Percentiles rank a stretch among this genome's conserved stretches.
phyloP scores from a whole-genome alignment of 257 asterid species.

The Solanum dulcamara region DNA sequence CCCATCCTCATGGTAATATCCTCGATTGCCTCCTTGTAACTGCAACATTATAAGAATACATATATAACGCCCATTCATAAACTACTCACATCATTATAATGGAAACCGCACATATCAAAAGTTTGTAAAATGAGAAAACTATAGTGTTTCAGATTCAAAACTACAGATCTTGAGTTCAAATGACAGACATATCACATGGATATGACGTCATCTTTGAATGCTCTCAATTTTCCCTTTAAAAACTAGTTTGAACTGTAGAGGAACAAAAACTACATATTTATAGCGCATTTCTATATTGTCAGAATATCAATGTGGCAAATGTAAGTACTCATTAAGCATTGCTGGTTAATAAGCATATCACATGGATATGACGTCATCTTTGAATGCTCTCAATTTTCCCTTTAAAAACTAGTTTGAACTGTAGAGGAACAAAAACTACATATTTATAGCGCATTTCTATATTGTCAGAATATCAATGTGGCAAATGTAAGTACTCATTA shows the following conservation, averaged over 20 bases:
- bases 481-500: not conserved
- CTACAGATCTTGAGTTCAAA: not conserved
- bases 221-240: not conserved
- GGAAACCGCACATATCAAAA: not conserved
- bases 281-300: not conserved
- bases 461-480: not conserved
- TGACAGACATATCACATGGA: not conserved
- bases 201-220: not conserved
- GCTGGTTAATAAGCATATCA: too few relatives aligned
- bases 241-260: not conserved
- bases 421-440: not conserved
- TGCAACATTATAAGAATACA: constrained; percentile 22
- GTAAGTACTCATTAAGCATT: too few relatives aligned
- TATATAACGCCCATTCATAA: not conserved
- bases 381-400: not conserved
- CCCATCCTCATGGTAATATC: constrained; percentile 98
- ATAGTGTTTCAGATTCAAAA: not conserved
- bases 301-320: not conserved
- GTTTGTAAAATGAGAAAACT: not conserved
- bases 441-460: not conserved
- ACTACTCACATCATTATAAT: not conserved
- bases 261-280: not conserved
- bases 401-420: not conserved
- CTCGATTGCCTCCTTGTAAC: constrained; percentile 90
- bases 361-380: not conserved